Conservation (phyloP, 345 rosid genomes). For the Psidium friedrichsthalianum region DNA sequence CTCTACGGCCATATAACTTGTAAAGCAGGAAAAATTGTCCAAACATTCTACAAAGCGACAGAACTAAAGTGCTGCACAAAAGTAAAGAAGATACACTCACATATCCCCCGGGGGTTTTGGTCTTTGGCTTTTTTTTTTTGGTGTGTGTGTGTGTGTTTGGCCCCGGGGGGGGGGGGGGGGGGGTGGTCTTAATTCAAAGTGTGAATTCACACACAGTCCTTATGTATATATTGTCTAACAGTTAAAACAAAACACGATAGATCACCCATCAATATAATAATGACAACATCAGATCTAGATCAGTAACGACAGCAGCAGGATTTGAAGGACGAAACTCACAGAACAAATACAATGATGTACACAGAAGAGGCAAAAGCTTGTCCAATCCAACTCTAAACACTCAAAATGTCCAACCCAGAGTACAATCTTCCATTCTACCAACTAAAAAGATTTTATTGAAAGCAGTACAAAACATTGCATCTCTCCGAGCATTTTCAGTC, state of each 20-base stretch:
- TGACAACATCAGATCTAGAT: background rate
- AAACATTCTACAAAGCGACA: too few species aligned
- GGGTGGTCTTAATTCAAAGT: background rate
- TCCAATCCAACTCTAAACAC: background rate
- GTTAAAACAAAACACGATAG: background rate
- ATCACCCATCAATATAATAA: background rate
- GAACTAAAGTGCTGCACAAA: too few species aligned
- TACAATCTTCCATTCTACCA: background rate
- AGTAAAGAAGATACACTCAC: too few species aligned
- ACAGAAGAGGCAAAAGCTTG: background rate
- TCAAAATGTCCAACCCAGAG: background rate
- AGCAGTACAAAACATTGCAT: background rate
- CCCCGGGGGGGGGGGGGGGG: too few species aligned
- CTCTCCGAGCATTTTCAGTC: background rate
- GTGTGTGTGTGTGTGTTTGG: too few species aligned
- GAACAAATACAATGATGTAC: background rate
- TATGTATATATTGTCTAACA: background rate
- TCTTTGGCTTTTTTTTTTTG: too few species aligned
- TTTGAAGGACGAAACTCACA: background rate
- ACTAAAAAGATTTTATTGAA: background rate
- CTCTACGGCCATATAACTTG: too few species aligned
- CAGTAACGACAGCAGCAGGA: background rate
- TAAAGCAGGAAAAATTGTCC: too few species aligned
- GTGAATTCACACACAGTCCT: background rate
- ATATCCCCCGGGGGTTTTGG: too few species aligned